Conservation (phyloP, 2,329 filamentous ascomycete genomes). For the Pseudogymnoascus sp. region DNA sequence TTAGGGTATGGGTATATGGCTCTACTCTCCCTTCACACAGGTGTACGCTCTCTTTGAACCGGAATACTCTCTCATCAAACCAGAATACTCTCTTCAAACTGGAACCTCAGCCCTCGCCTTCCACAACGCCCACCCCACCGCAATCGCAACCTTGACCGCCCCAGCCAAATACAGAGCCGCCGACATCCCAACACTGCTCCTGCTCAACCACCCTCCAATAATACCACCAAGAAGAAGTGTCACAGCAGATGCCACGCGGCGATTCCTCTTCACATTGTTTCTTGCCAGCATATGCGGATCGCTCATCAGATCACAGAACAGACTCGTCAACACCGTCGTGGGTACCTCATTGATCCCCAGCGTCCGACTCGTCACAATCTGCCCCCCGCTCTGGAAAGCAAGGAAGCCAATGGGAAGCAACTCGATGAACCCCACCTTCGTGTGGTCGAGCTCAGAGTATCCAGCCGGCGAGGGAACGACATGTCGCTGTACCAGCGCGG, state of each 20-base stretch:
- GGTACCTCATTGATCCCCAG: constrained; percentile 63
- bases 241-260: constrained; percentile 41
- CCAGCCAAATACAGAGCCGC: constrained; percentile 39
- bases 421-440: constrained; percentile 31
- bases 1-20: neutral
- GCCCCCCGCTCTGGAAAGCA: constrained; percentile 67
- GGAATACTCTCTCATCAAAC: neutral
- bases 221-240: constrained; percentile 46
- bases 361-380: constrained; percentile 65
- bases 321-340: constrained; percentile 71
- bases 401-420: constrained; percentile 40
- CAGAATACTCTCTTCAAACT: neutral
- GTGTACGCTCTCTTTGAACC: neutral
- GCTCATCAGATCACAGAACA: constrained; percentile 73
- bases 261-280: constrained; percentile 44
- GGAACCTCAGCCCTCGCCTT: constrained; percentile 32
- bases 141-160: constrained; percentile 45
- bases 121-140: constrained; percentile 54
- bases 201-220: constrained; percentile 45
- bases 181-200: constrained; percentile 41
- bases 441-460: constrained; percentile 19
- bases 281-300: constrained; percentile 44
- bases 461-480: constrained; percentile 37
- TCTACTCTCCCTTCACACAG: neutral
- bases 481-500: constrained; percentile 40